Evolutionary conservation across 2,329 filamentous ascomycete species (phyloP), one percentile per base, ranked within the genome.

Genomic region (Colletotrichum liriopes): DNA sequence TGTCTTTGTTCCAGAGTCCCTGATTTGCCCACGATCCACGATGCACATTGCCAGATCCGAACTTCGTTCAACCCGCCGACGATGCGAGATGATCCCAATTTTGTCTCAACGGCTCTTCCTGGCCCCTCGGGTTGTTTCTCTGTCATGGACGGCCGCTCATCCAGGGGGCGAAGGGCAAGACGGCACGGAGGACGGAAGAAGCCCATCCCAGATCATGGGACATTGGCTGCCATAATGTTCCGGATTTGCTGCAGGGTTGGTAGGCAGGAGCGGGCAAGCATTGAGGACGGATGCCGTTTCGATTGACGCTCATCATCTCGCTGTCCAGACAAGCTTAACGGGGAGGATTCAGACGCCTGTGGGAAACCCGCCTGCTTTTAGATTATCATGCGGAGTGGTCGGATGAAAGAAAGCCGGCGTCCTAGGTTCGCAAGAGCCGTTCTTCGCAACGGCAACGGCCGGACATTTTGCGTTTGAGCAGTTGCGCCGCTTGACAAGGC

Each of bases 161-260:
- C 61, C 67, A 47, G 52, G 20, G 37, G 67, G 29, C 29, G 14
- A 52, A 29, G 23, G 23, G 23, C 45, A 43, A 69, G 37, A 41
- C 54, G 16, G 47, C 43, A 66, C 47, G 3, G 62, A 51, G 47
- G 26, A 61, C 39, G 41, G 61, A 55, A 58, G 18, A 41, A 37
- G 23, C 20, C 63, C 51, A 45, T 49, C 65, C 65, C 58, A 45
- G 66, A 70, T 61, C 47, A 65, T 59, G 70, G 70, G 64, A 52
- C 68, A 63, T 67, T 58, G 51, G 63, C 32, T 63, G 64, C 65
- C 54, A 65, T 65, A 70, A 73, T 74, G 68, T 74, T 72, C 73
- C 73, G 73, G 73, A 74, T 74, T 72, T 72, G n/a, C 73, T 67
- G 49, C 73, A 75, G 73, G 72, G 23, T 26, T 26, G 23, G 23